phyloP scores from a whole-genome alignment of 805 yeast species.

The Candida pini region DNA sequence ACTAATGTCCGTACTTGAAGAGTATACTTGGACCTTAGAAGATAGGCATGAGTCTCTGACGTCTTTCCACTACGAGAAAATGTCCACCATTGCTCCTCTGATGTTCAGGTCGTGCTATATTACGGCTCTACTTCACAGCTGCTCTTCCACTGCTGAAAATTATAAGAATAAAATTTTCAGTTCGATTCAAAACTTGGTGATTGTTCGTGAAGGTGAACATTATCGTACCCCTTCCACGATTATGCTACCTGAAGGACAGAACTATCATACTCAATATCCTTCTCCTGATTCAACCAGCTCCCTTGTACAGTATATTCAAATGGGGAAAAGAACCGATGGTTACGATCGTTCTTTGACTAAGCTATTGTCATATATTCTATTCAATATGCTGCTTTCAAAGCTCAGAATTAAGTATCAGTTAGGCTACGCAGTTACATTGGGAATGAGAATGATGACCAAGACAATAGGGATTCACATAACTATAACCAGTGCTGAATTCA shows the following conservation, averaged over 20 bases:
- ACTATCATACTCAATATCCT: constrained; percentile 28
- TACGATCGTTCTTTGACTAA: constrained; percentile 35
- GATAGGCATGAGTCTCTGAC: constrained; percentile 54
- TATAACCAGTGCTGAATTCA: constrained; percentile 45
- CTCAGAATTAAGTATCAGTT: constrained; percentile 51
- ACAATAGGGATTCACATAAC: constrained; percentile 56
- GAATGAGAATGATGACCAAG: constrained; percentile 43
- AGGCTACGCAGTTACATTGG: constrained; percentile 60
- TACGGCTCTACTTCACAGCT: constrained; percentile 49
- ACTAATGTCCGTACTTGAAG: constrained; percentile 48
- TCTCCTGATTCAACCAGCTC: constrained; percentile 50
- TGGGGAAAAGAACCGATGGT: constrained; percentile 40
- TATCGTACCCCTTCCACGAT: constrained; percentile 33
- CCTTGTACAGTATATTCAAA: constrained; percentile 49
- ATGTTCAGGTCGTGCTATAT: constrained; percentile 29
- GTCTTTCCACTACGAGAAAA: constrained; percentile 33
- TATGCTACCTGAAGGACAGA: constrained; percentile 30
- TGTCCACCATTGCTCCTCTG: constrained; percentile 25
- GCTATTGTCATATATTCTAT: constrained; percentile 42
- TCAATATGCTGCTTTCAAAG: constrained; percentile 37
- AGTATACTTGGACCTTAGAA: constrained; percentile 47
- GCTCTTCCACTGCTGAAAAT: constrained; percentile 24
- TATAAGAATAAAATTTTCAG: constrained; percentile 9
- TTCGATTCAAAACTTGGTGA: constrained; percentile 7
- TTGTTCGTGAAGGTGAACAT: constrained; percentile 7